Percentiles rank a stretch among this genome's conserved stretches.
Evolutionary conservation across 192 early-diverging fungal genomes (phyloP).

Genomic region (Podila epicladia): DNA sequence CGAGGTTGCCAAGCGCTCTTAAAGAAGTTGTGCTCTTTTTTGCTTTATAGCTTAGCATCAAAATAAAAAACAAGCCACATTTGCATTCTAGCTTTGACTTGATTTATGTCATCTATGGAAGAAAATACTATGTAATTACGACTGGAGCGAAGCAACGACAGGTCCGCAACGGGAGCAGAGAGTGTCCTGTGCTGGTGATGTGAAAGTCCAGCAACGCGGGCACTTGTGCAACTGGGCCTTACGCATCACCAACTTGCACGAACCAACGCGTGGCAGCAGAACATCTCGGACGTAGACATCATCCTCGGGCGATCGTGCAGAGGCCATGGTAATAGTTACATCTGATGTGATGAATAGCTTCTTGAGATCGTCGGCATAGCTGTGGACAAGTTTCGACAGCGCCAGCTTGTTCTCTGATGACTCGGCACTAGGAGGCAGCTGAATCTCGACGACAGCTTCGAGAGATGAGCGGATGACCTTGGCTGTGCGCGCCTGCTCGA

Average conservation of each 20-base stretch:
- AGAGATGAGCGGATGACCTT: conserved; percentile 62
- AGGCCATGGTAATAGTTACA: conserved; percentile 36
- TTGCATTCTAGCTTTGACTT: not conserved
- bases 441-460: conserved; percentile 59
- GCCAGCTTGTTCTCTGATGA: conserved; percentile 6
- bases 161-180: conserved; percentile 71
- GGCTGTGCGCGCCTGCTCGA: conserved; percentile 63
- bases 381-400: conserved; percentile 11
- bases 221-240: conserved; percentile 72
- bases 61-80: not conserved
- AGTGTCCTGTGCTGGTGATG: conserved; percentile 51
- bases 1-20: conserved; percentile 53
- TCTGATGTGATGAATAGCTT: conserved; percentile 59
- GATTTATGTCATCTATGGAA: not conserved
- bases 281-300: conserved; percentile 18
- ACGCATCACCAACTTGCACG: conserved; percentile 58
- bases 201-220: conserved; percentile 82
- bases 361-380: conserved; percentile 52
- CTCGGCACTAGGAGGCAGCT: conserved; percentile 3
- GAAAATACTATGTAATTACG: not conserved
- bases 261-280: conserved; percentile 25
- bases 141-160: conserved; percentile 29
- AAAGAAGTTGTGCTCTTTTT: not conserved
- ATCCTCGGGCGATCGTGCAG: not conserved
- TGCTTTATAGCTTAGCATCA: not conserved